These are phyloP conservation scores for Hyaloscypha hepaticicola DNA, from an alignment of 495 filamentous ascomycete species.

Conservation along the genomic window DNA sequence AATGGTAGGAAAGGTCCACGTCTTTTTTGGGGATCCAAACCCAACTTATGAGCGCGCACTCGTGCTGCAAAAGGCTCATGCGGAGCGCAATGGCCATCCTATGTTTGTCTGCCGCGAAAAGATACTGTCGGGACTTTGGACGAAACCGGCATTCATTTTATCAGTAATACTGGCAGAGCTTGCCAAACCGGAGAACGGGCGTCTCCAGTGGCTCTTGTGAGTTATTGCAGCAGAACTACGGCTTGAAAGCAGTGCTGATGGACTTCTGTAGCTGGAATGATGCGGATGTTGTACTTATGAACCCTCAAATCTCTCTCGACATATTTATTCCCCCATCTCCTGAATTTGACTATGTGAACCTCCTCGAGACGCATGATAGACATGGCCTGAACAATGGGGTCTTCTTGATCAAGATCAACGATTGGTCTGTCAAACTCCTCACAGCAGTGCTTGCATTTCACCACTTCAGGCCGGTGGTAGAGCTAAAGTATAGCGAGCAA, in stretches of 20 bases:
- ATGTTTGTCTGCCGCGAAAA: background rate
- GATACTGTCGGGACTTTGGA: background rate
- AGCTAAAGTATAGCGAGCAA: slow-evolving; percentile 30
- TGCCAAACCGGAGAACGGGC: background rate
- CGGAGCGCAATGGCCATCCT: background rate
- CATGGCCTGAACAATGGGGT: slow-evolving; percentile 58
- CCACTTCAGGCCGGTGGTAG: slow-evolving; percentile 40
- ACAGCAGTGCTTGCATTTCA: slow-evolving; percentile 45
- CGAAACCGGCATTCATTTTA: background rate
- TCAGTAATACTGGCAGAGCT: background rate
- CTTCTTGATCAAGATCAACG: slow-evolving; percentile 49
- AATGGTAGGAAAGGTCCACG: background rate
- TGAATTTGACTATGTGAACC: slow-evolving; percentile 43
- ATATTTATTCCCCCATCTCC: slow-evolving; percentile 48
- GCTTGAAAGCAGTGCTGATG: background rate
- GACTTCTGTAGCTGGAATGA: slow-evolving; percentile 46
- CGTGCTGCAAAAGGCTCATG: background rate
- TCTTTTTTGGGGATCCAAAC: background rate
- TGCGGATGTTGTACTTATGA: slow-evolving; percentile 51
- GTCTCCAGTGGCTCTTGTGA: background rate
- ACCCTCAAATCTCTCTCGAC: slow-evolving; percentile 51
- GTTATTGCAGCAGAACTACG: background rate
- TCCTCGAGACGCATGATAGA: slow-evolving; percentile 50
- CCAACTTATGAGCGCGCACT: background rate
- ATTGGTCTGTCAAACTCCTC: slow-evolving; percentile 51